Evolutionary conservation across 768 basidiomycete genomes (phyloP).

Genomic region (Suillus alpinus): DNA sequence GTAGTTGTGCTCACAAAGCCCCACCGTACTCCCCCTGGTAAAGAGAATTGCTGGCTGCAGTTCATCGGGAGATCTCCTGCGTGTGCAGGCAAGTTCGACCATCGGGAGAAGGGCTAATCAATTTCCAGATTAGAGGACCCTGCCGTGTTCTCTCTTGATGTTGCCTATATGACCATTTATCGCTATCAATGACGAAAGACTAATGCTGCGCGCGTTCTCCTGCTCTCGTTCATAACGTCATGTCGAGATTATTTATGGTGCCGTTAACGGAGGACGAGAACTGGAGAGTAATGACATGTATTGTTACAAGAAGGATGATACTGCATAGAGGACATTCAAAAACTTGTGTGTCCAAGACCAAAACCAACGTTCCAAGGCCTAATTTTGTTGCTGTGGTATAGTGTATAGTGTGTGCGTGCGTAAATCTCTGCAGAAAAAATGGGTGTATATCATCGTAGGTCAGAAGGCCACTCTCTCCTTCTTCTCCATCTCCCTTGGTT

Average conservation of each 20-base stretch:
- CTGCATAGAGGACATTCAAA: background rate
- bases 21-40: too few species aligned
- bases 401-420: background rate
- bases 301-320: background rate
- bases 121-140: background rate
- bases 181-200: background rate
- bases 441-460: slow-evolving; percentile 45
- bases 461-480: slow-evolving; percentile 69
- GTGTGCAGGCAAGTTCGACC: background rate
- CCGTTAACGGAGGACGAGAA: background rate
- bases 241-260: background rate
- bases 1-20: too few species aligned
- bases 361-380: background rate
- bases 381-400: background rate
- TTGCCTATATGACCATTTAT: background rate
- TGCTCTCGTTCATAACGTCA: background rate
- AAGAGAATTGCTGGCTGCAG: too few species aligned
- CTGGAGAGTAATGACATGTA: background rate
- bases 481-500: slow-evolving; percentile 61
- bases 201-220: background rate
- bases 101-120: background rate
- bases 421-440: slow-evolving; percentile 2
- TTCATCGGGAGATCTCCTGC: too few species aligned
- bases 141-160: too few species aligned
- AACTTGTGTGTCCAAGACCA: background rate